phyloP scores from a whole-genome alignment of 495 filamentous ascomycete genomes.

The Bacidia rubella region DNA sequence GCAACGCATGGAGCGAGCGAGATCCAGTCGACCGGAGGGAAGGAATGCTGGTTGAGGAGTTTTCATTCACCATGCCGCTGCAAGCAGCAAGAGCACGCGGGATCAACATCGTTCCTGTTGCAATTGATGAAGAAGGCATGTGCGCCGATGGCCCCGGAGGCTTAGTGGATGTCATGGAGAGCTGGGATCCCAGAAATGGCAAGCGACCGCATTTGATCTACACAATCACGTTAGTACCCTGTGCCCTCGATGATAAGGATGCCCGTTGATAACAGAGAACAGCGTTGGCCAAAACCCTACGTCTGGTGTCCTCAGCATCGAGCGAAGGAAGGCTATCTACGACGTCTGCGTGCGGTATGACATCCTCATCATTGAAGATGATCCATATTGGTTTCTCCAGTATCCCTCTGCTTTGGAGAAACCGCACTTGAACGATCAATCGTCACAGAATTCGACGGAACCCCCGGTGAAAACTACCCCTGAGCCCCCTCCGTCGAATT shows the following conservation, averaged over 20 bases:
- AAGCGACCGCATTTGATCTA: constrained; percentile 76
- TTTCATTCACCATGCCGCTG: constrained; percentile 62
- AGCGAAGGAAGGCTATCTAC: constrained; percentile 67
- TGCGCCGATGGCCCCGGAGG: constrained; percentile 48
- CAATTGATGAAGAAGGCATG: constrained; percentile 72
- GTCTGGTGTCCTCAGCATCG: constrained; percentile 52
- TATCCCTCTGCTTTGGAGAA: constrained; percentile 57
- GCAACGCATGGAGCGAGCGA: constrained; percentile 55
- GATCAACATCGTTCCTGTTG: constrained; percentile 54
- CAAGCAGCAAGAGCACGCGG: constrained; percentile 54
- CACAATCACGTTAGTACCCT: constrained; percentile 61
- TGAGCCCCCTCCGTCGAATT: too few relatives aligned
- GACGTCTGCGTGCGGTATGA: constrained; percentile 70
- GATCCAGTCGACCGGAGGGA: constrained; percentile 54
- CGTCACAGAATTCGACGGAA: too few relatives aligned
- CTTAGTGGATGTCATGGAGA: constrained; percentile 61
- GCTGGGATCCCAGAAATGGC: constrained; percentile 64
- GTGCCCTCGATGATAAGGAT: neutral
- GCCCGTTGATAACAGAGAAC: neutral
- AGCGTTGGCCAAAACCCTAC: constrained; percentile 83
- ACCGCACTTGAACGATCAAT: too few relatives aligned
- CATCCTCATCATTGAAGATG: constrained; percentile 86
- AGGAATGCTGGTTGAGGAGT: constrained; percentile 63
- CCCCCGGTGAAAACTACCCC: too few relatives aligned
- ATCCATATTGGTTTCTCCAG: constrained; percentile 94